phyloP scores from a whole-genome alignment of 805 yeast species.

The Jamesozyma hellenica region DNA sequence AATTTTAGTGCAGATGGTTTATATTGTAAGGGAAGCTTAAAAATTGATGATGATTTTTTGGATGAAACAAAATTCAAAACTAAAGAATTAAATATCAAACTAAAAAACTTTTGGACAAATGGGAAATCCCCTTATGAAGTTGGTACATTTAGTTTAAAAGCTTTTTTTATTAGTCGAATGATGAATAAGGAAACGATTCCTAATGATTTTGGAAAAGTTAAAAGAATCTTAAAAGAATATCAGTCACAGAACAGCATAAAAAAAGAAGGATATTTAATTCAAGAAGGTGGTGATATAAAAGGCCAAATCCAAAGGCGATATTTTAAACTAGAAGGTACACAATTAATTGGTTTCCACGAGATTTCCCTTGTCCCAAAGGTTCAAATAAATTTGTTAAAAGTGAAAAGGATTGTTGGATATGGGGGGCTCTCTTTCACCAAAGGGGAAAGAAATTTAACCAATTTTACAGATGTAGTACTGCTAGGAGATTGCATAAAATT shows the following conservation, averaged over 20 bases:
- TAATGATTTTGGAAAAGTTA: constrained; percentile 46
- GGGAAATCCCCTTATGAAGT: constrained; percentile 42
- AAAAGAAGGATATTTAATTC: constrained; percentile 66
- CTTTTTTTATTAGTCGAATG: constrained; percentile 59
- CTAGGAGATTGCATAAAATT: constrained; percentile 68
- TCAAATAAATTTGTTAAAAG: constrained; percentile 63
- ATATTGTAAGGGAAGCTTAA: constrained; percentile 68
- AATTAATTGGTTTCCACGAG: constrained; percentile 69
- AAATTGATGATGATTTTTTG: constrained; percentile 17
- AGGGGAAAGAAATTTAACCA: constrained; percentile 53
- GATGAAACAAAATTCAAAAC: constrained; percentile 8
- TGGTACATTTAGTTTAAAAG: constrained; percentile 54
- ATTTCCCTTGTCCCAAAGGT: constrained; percentile 57
- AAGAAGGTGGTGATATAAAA: constrained; percentile 81
- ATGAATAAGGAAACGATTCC: constrained; percentile 58
- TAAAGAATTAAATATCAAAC: constrained; percentile 4
- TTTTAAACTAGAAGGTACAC: constrained; percentile 60
- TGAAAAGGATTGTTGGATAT: constrained; percentile 34
- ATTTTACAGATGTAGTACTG: constrained; percentile 37
- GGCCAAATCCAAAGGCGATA: constrained; percentile 47
- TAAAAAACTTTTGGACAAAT: constrained; percentile 65
- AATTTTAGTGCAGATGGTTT: constrained; percentile 76
- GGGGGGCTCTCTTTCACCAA: constrained; percentile 12
- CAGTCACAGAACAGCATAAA: constrained; percentile 26
- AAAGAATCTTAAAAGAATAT: constrained; percentile 33